phyloP scores from a whole-genome alignment of 1,139 yeast genomes.

The Spencermartinsiella ligniputridi region DNA sequence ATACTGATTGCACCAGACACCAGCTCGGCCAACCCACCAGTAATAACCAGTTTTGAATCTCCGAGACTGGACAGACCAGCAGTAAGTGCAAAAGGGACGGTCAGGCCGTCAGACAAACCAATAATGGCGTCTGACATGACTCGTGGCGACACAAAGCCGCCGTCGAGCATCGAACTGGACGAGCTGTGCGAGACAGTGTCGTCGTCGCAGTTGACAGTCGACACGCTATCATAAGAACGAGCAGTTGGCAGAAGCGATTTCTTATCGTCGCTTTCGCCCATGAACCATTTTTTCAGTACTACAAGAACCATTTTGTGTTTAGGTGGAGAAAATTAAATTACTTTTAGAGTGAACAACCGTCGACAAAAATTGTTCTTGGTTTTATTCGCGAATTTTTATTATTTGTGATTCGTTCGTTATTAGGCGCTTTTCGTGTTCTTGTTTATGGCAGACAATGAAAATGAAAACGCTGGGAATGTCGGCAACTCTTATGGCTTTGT shows the following conservation, averaged over 20 bases:
- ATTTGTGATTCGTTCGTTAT: too few relatives aligned
- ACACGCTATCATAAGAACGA: constrained; percentile 22
- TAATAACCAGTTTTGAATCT: constrained; percentile 65
- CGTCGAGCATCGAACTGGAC: constrained; percentile 12
- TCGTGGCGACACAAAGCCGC: constrained; percentile 40
- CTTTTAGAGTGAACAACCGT: too few relatives aligned
- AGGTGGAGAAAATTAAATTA: too few relatives aligned
- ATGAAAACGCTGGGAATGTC: too few relatives aligned
- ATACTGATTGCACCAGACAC: constrained; percentile 81
- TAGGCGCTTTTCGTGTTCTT: too few relatives aligned
- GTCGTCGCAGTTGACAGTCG: constrained; percentile 1
- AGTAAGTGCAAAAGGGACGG: constrained; percentile 81
- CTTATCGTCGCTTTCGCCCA: constrained; percentile 23
- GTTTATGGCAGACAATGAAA: too few relatives aligned
- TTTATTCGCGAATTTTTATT: too few relatives aligned
- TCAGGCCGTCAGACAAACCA: constrained; percentile 75
- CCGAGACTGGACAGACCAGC: constrained; percentile 79
- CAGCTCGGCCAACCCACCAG: constrained; percentile 83
- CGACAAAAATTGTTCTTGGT: too few relatives aligned
- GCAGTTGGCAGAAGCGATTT: constrained; percentile 30
- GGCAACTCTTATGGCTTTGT: too few relatives aligned
- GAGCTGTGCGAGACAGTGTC: constrained; percentile 17
- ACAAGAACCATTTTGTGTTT: constrained; percentile 32
- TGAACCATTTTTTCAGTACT: constrained; percentile 29
- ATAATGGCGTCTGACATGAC: constrained; percentile 75